A percentile compares a stretch with the other conserved stretches of the same genome.
Conservation (phyloP, 2,329 filamentous ascomycete genomes). For the Exophiala xenobiotica region DNA sequence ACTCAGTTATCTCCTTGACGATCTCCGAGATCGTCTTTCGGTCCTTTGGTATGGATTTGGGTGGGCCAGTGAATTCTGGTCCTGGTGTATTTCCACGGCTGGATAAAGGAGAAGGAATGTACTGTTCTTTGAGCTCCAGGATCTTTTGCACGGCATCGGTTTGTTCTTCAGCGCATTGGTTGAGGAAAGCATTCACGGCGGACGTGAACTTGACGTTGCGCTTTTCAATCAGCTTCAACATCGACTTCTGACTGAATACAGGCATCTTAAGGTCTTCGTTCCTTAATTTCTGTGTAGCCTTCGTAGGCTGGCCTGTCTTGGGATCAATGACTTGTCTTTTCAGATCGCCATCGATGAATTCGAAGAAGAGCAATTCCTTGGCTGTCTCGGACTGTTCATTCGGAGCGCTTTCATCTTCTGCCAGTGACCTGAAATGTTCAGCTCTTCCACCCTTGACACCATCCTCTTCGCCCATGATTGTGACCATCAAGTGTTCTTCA, state of each 20-base stretch:
- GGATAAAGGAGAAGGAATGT: constrained; percentile 61
- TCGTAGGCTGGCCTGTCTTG: constrained; percentile 71
- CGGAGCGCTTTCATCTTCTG: constrained; percentile 37
- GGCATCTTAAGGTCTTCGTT: constrained; percentile 87
- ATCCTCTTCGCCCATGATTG: constrained; percentile 69
- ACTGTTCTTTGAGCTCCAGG: constrained; percentile 56
- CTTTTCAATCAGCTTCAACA: constrained; percentile 85
- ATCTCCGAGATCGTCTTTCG: constrained; percentile 81
- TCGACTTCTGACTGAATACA: constrained; percentile 87
- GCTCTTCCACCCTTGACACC: constrained; percentile 60
- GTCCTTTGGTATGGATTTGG: constrained; percentile 73
- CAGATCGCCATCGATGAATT: constrained; percentile 87
- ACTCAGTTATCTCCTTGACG: constrained; percentile 74
- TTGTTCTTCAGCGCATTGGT: constrained; percentile 63
- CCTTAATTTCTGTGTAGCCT: constrained; percentile 65
- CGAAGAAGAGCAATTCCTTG: constrained; percentile 79
- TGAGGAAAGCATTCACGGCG: constrained; percentile 75
- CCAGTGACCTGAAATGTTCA: constrained; percentile 49
- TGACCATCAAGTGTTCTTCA: constrained; percentile 76
- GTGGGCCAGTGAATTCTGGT: constrained; percentile 43
- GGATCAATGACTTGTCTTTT: constrained; percentile 73
- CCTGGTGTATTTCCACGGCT: constrained; percentile 41
- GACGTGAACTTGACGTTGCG: constrained; percentile 79
- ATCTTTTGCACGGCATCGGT: constrained; percentile 68
- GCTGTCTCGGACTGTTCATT: constrained; percentile 37